phyloP scores from a whole-genome alignment of 2,329 filamentous ascomycete species.

The Neofusicoccum kwambonambiense region DNA sequence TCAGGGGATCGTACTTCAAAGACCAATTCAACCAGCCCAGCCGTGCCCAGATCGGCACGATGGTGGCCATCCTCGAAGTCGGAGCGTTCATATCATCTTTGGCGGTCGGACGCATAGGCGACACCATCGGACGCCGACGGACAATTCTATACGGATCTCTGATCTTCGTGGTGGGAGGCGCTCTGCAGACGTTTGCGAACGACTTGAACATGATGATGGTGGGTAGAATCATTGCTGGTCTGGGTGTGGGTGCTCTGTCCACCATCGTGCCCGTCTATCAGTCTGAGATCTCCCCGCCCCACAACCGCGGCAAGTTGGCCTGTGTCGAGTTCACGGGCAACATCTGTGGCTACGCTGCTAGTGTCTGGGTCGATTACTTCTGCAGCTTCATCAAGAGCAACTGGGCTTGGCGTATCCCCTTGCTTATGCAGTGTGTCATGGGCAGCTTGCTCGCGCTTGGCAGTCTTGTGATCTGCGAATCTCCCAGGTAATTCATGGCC shows the following conservation, averaged over 20 bases:
- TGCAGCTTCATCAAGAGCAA: slow-evolving; percentile 86
- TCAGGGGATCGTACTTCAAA: slow-evolving; percentile 80
- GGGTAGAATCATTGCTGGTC: slow-evolving; percentile 51
- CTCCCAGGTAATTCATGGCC: slow-evolving; percentile 66
- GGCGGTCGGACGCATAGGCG: slow-evolving; percentile 81
- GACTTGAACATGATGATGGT: slow-evolving; percentile 83
- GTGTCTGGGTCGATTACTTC: slow-evolving; percentile 98
- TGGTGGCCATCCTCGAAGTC: slow-evolving; percentile 95
- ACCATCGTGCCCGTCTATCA: slow-evolving; percentile 56
- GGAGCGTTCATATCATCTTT: slow-evolving; percentile 90
- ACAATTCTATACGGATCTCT: slow-evolving; percentile 93
- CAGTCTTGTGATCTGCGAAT: slow-evolving; percentile 92
- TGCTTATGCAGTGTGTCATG: slow-evolving; percentile 94
- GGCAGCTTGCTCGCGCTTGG: slow-evolving; percentile 80
- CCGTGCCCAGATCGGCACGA: slow-evolving; percentile 84
- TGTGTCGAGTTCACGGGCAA: slow-evolving; percentile 99
- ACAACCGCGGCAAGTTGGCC: slow-evolving; percentile 91
- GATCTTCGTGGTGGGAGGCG: slow-evolving; percentile 81
- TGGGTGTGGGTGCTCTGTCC: slow-evolving; percentile 51
- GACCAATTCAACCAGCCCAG: slow-evolving; percentile 91
- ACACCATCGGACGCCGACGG: slow-evolving; percentile 82
- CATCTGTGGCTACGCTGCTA: slow-evolving; percentile 91
- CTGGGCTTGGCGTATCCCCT: slow-evolving; percentile 84
- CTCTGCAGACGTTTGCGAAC: slow-evolving; percentile 75
- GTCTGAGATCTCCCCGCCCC: slow-evolving; percentile 73